Percentiles rank a stretch among this genome's conserved stretches.
Evolutionary conservation across 495 filamentous ascomycete genomes (phyloP).

Genomic region (Stereocaulon alpinum): DNA sequence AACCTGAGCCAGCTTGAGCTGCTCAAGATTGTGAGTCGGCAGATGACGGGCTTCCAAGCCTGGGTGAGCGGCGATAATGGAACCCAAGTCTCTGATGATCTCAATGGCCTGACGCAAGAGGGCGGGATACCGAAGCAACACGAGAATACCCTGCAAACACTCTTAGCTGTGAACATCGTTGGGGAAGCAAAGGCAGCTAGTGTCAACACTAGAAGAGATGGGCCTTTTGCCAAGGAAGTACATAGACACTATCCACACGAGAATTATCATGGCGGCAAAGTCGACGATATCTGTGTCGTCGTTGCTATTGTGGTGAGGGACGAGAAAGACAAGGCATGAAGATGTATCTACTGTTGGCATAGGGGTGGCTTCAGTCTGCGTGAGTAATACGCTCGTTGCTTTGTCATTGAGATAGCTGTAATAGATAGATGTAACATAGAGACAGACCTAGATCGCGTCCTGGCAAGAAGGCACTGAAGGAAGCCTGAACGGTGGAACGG

Average conservation of each 20-base stretch:
- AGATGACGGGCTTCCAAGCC: constrained; percentile 62
- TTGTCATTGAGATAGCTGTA: background rate
- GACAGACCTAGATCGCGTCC: too few relatives aligned
- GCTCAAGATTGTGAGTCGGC: constrained; percentile 60
- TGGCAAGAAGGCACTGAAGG: too few relatives aligned
- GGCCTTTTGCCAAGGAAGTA: constrained; percentile 90
- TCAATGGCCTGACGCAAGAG: constrained; percentile 42
- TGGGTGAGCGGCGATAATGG: constrained; percentile 54
- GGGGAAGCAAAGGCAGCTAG: constrained; percentile 76
- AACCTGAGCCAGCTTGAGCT: constrained; percentile 88
- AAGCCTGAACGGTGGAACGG: too few relatives aligned
- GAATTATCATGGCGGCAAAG: constrained; percentile 74
- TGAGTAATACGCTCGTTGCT: background rate
- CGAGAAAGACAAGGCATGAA: background rate
- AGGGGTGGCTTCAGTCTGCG: background rate
- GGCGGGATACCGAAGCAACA: constrained; percentile 29
- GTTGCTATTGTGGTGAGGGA: constrained; percentile 58
- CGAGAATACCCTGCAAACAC: constrained; percentile 50
- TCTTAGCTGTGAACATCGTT: constrained; percentile 68
- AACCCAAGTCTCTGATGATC: constrained; percentile 45
- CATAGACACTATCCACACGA: constrained; percentile 77
- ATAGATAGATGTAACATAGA: too few relatives aligned
- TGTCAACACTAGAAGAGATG: constrained; percentile 63
- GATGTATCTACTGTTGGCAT: background rate
- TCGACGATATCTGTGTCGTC: constrained; percentile 82